These are phyloP conservation scores for Cyberlindnera xishuangbannaensis DNA, from an alignment of 805 yeast species.

Conservation along the genomic window DNA sequence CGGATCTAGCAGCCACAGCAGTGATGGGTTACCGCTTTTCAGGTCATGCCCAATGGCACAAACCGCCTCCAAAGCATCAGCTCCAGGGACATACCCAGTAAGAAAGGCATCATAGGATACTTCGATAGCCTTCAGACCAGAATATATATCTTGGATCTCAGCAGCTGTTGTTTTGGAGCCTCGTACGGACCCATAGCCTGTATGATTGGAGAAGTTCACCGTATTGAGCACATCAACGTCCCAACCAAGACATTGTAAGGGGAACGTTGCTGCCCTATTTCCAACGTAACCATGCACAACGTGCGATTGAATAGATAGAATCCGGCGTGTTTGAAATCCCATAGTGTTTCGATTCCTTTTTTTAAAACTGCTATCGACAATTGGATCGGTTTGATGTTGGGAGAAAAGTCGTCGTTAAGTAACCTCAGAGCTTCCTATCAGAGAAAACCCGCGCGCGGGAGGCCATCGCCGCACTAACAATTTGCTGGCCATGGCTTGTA, in stretches of 20 bases:
- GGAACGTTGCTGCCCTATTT: constrained; percentile 60
- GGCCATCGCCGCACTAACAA: no score
- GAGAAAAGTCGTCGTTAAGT: no score
- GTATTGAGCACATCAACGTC: constrained; percentile 63
- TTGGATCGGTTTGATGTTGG: no score
- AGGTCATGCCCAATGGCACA: constrained; percentile 33
- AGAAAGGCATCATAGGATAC: constrained; percentile 46
- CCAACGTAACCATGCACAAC: constrained; percentile 75
- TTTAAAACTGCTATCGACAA: no score
- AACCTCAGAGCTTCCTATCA: no score
- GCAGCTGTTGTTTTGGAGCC: constrained; percentile 42
- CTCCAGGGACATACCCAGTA: constrained; percentile 66
- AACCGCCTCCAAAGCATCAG: constrained; percentile 39
- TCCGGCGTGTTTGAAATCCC: constrained; percentile 1
- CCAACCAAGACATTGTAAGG: constrained; percentile 61
- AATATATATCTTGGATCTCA: constrained; percentile 33
- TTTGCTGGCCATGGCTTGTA: no score
- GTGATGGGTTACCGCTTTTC: constrained; percentile 29
- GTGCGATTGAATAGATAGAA: constrained; percentile 59
- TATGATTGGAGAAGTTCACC: constrained; percentile 63
- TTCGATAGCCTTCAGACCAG: constrained; percentile 33
- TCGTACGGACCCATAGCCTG: constrained; percentile 55
- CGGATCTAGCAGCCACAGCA: constrained; percentile 64
- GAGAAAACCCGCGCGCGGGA: no score
- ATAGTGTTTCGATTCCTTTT: no score